Percentiles rank a stretch among this genome's conserved stretches.
Evolutionary conservation across 2,329 filamentous ascomycete genomes (phyloP).

Genomic region (Aspergillus unguis): DNA sequence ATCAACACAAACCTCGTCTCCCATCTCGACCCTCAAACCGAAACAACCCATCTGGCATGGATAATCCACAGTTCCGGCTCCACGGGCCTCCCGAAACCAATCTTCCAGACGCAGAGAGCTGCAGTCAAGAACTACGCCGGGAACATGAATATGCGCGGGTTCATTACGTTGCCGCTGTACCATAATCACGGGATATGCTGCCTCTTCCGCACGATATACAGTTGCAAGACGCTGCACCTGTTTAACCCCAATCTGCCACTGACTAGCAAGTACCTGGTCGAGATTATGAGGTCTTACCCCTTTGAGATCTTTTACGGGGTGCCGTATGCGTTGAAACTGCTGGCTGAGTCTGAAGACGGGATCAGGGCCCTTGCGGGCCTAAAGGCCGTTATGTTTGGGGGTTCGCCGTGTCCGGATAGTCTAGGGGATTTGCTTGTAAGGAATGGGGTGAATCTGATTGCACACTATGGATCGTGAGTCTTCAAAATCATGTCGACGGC

Average conservation of each 20-base stretch:
- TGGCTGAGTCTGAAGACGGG: conserved; percentile 58
- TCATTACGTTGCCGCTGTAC: conserved; percentile 57
- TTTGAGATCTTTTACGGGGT: conserved; percentile 59
- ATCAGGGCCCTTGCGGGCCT: conserved; percentile 46
- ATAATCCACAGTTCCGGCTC: conserved; percentile 54
- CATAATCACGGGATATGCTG: conserved; percentile 59
- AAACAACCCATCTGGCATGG: conserved; percentile 37
- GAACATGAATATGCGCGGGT: conserved; percentile 47
- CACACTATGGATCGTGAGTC: conserved; percentile 56
- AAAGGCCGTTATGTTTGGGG: conserved; percentile 57
- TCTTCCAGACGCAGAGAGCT: conserved; percentile 55
- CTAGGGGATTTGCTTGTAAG: conserved; percentile 54
- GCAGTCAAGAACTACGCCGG: conserved; percentile 49
- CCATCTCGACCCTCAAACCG: conserved; percentile 24
- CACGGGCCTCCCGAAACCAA: conserved; percentile 62
- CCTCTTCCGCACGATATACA: conserved; percentile 53
- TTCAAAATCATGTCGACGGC: no score
- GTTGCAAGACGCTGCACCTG: conserved; percentile 50
- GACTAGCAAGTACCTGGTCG: conserved; percentile 49
- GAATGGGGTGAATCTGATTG: conserved; percentile 54
- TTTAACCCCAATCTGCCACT: conserved; percentile 57
- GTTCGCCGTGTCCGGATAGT: conserved; percentile 58
- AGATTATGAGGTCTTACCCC: conserved; percentile 42
- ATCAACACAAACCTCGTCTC: conserved; percentile 22
- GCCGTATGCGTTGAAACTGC: conserved; percentile 62